Conservation (phyloP, 192 early-diverging fungal species). For the Coemansia sp. region DNA sequence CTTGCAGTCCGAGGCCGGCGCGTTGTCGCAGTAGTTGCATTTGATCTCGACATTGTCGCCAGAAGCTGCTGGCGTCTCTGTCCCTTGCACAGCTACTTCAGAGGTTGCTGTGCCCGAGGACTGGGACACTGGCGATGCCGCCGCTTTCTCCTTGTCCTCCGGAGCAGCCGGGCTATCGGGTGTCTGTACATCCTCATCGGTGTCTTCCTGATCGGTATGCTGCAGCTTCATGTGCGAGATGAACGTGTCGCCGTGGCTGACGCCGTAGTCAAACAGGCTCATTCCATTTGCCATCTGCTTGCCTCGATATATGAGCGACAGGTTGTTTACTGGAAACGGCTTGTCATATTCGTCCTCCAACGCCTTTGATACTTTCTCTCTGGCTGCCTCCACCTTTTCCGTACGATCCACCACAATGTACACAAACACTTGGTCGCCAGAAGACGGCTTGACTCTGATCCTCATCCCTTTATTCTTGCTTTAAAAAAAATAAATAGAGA, state of each 20-base stretch:
- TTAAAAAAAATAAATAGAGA: constrained; percentile 10
- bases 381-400: constrained; percentile 18
- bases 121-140: too few relatives aligned
- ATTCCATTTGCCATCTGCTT: constrained; percentile 47
- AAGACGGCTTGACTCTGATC: constrained; percentile 21
- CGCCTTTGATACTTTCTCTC: constrained; percentile 7
- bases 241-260: constrained; percentile 32
- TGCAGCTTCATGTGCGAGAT: constrained; percentile 15
- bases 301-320: constrained; percentile 36
- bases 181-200: too few relatives aligned
- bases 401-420: constrained; percentile 14
- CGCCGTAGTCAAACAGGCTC: constrained; percentile 41
- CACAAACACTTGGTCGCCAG: constrained; percentile 4
- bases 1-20: constrained; percentile 24
- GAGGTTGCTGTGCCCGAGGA: too few relatives aligned
- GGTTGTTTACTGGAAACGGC: constrained; percentile 6
- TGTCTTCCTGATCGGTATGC: background rate
- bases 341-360: constrained; percentile 1
- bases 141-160: too few relatives aligned
- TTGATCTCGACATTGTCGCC: background rate
- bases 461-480: constrained; percentile 9
- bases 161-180: too few relatives aligned
- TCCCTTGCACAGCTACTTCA: background rate
- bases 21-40: constrained; percentile 47
- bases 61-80: background rate